phyloP scores from a whole-genome alignment of 1,139 yeast genomes.

The Candida sp. region DNA sequence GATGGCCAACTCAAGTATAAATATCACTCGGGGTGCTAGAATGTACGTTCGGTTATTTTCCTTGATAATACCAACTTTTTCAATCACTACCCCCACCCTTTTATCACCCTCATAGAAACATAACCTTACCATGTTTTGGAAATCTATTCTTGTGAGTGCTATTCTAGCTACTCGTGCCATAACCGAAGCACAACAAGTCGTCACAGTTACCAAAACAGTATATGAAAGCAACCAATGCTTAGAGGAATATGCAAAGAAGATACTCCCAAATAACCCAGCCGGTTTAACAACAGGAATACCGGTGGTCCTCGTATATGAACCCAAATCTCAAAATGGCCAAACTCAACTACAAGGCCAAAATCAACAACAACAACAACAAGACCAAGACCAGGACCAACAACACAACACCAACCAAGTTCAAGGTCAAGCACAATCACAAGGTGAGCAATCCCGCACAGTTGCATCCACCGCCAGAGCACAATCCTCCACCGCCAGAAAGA shows the following conservation, averaged over 20 bases:
- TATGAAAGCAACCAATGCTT: constrained; percentile 35
- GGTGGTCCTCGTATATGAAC: constrained; percentile 34
- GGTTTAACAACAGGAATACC: constrained; percentile 31
- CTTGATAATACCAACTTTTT: too few relatives aligned
- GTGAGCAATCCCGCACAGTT: too few relatives aligned
- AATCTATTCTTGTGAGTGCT: constrained; percentile 3
- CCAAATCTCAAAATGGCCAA: constrained; percentile 4
- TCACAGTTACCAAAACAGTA: constrained; percentile 35
- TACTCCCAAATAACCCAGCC: constrained; percentile 26
- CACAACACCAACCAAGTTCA: neutral
- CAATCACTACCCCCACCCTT: neutral
- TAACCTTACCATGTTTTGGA: constrained; percentile 4
- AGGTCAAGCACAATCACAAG: too few relatives aligned
- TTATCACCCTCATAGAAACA: neutral
- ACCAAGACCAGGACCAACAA: neutral
- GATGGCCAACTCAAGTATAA: neutral
- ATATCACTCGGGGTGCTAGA: neutral
- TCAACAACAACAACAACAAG: constrained; percentile 2
- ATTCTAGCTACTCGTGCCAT: constrained; percentile 2
- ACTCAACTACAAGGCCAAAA: constrained; percentile 1
- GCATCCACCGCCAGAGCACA: too few relatives aligned
- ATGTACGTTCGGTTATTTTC: too few relatives aligned
- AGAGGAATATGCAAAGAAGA: constrained; percentile 22
- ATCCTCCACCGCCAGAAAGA: neutral
- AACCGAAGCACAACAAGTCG: constrained; percentile 19